phyloP scores from a whole-genome alignment of 202 grass and related monocot species.

The Elaeis oleifera region DNA sequence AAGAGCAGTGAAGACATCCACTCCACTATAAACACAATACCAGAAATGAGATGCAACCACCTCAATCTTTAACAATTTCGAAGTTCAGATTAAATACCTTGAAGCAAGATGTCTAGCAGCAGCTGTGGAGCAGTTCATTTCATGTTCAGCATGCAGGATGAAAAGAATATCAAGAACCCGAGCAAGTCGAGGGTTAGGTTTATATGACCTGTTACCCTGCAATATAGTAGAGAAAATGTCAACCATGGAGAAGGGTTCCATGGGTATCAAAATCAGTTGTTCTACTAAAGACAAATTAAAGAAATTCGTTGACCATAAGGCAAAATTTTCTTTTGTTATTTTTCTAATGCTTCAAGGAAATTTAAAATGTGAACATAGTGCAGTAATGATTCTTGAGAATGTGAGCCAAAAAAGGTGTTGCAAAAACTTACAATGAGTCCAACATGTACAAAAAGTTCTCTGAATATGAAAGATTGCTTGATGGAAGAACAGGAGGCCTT shows the following conservation, averaged over 20 bases:
- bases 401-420: neutral
- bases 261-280: neutral
- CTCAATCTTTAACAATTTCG: constrained; percentile 5
- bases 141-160: constrained; percentile 98
- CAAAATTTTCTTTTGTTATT: too few species aligned
- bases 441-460: constrained; percentile 96
- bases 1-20: constrained; percentile 95
- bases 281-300: neutral
- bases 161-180: constrained; percentile 83
- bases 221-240: neutral
- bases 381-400: neutral
- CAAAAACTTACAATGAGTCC: constrained; percentile 72
- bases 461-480: constrained; percentile 78
- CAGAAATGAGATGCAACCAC: constrained; percentile 26
- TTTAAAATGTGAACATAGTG: neutral
- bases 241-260: neutral
- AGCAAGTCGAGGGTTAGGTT: constrained; percentile 70
- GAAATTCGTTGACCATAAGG: too few species aligned
- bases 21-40: constrained; percentile 54
- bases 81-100: constrained; percentile 42
- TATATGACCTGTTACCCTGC: constrained; percentile 69
- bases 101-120: constrained; percentile 94
- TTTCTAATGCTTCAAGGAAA: too few species aligned
- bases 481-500: constrained; percentile 70
- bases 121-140: constrained; percentile 98